phyloP scores from a whole-genome alignment of 2,329 filamentous ascomycete genomes.

The Penicillium hordei region DNA sequence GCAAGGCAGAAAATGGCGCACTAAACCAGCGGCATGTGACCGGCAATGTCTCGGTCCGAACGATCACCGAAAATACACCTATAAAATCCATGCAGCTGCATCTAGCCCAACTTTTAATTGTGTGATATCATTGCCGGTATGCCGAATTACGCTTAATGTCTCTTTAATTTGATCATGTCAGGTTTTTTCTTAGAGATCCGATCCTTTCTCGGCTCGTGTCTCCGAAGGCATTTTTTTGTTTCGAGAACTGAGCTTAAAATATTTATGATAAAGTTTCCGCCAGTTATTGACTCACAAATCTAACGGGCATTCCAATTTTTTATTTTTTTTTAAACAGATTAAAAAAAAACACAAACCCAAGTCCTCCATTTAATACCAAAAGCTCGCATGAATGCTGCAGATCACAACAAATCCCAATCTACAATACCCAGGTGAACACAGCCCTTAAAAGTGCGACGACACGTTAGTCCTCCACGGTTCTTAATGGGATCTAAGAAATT shows the following conservation, averaged over 20 bases:
- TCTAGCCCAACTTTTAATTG: background rate
- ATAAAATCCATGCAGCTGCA: background rate
- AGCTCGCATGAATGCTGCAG: background rate
- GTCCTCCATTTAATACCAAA: background rate
- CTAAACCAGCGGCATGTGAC: background rate
- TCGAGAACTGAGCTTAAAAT: background rate
- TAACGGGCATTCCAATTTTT: background rate
- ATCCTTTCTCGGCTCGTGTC: background rate
- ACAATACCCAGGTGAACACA: background rate
- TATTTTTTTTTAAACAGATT: background rate
- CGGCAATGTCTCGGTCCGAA: background rate
- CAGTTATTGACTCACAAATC: background rate
- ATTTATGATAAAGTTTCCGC: background rate
- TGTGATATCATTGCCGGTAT: background rate
- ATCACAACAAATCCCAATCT: background rate
- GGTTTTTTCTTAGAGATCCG: background rate
- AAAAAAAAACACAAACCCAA: background rate
- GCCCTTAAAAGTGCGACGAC: background rate
- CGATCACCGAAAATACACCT: background rate
- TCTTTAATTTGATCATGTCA: background rate
- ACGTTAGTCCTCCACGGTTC: too few relatives aligned
- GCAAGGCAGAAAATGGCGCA: background rate
- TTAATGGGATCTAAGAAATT: background rate
- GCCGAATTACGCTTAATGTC: background rate
- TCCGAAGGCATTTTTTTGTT: background rate